A percentile compares a stretch with the other conserved stretches of the same genome.
Conservation (phyloP, 345 rosid genomes). For the Xanthoceras sorbifolium region DNA sequence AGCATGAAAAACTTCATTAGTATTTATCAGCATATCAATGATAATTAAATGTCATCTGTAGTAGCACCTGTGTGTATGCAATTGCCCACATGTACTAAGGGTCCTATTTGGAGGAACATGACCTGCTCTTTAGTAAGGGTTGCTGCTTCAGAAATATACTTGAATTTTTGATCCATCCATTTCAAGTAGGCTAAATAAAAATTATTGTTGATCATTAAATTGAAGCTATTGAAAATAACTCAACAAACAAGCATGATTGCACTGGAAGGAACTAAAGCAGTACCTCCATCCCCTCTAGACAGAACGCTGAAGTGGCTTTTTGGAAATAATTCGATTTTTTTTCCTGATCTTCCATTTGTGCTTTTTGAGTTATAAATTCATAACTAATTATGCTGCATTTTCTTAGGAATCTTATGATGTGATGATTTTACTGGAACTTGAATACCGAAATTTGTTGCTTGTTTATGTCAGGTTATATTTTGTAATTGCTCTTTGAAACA, state of each 20-base stretch:
- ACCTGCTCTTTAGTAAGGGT: background rate
- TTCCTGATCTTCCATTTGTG: background rate
- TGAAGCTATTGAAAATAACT: background rate
- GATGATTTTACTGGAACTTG: background rate
- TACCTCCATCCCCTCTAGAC: background rate
- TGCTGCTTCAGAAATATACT: background rate
- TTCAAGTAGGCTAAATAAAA: background rate
- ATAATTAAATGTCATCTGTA: background rate
- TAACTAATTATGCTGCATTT: background rate
- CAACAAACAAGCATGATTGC: background rate
- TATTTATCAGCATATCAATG: background rate
- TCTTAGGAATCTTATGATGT: background rate
- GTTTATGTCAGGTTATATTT: background rate
- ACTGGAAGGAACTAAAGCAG: background rate
- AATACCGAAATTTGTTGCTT: background rate
- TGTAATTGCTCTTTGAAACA: background rate
- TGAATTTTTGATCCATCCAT: background rate
- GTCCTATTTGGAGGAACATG: background rate
- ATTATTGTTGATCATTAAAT: background rate
- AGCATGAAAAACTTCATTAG: background rate
- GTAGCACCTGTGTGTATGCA: background rate
- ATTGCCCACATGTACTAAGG: background rate
- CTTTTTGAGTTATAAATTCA: background rate
- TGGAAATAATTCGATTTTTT: background rate
- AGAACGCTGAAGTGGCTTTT: background rate